phyloP scores from a whole-genome alignment of 768 basidiomycete species.

The Phylloporus sp. region DNA sequence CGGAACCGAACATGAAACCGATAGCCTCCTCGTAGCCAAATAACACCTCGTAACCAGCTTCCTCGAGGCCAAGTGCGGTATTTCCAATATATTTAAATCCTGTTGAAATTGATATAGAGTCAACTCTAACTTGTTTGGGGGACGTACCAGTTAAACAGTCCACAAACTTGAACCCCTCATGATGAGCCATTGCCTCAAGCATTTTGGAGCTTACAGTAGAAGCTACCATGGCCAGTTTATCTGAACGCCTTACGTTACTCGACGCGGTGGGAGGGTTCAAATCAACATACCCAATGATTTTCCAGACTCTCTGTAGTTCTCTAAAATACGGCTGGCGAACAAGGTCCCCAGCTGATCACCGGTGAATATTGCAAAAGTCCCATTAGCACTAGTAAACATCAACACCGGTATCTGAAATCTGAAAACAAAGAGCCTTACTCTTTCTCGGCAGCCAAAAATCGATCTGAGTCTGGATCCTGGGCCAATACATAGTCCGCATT shows the following conservation, averaged over 20 bases:
- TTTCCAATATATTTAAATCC: conserved; percentile 94
- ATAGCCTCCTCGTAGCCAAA: conserved; percentile 94
- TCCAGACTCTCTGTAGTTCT: conserved; percentile 43
- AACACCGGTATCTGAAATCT: conserved; percentile 3
- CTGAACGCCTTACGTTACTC: conserved; percentile 38
- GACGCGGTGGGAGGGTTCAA: conserved; percentile 34
- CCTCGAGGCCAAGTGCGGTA: conserved; percentile 61
- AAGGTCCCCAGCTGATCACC: conserved; percentile 79
- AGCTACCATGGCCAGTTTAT: conserved; percentile 78
- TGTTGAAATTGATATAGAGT: conserved; percentile 22
- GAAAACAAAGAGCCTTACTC: conserved; percentile 36
- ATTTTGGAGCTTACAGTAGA: conserved; percentile 92
- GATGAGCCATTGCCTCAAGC: conserved; percentile 70
- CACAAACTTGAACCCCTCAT: conserved; percentile 78
- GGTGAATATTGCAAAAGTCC: conserved; percentile 68
- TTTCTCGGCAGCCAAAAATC: conserved; percentile 75
- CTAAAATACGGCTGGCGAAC: conserved; percentile 46
- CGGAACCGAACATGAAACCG: conserved; percentile 81
- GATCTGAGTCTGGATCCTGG: conserved; percentile 86
- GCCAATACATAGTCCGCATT: conserved; percentile 69
- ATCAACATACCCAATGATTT: conserved; percentile 38
- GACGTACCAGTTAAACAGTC: conserved; percentile 77
- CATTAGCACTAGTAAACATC: conserved; percentile 29
- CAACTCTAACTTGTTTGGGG: neutral
- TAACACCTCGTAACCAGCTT: conserved; percentile 64